Percentiles rank a stretch among this genome's conserved stretches.
Evolutionary conservation across 2,329 filamentous ascomycete genomes (phyloP).

Genomic region (Ophiostoma sp.): DNA sequence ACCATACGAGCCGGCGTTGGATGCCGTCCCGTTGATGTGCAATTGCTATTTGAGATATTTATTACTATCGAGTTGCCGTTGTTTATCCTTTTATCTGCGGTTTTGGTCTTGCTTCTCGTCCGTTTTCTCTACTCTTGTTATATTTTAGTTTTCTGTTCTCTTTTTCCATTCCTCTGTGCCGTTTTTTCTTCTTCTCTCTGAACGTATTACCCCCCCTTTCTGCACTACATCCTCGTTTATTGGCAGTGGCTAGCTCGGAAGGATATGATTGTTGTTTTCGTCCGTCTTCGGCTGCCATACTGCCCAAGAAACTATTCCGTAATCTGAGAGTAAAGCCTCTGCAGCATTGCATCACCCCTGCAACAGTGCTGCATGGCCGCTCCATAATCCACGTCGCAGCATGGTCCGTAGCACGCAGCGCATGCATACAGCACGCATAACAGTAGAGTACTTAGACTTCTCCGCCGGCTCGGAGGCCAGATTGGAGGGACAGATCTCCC

Average conservation of each 20-base stretch:
- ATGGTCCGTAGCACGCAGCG: too few species aligned
- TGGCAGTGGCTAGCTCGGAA: not conserved
- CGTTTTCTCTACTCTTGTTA: not conserved
- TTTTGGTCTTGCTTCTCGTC: not conserved
- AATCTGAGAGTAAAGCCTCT: not conserved
- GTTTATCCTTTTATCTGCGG: not conserved
- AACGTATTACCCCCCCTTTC: not conserved
- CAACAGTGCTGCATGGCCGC: conserved; percentile 6
- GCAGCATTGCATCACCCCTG: not conserved
- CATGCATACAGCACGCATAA: not conserved
- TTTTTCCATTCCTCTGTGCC: not conserved
- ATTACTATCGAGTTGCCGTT: not conserved
- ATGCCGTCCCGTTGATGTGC: conserved; percentile 11
- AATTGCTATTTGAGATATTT: conserved; percentile 8
- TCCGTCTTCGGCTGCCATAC: conserved; percentile 2
- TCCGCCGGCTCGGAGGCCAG: conserved; percentile 4
- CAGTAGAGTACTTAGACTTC: not conserved
- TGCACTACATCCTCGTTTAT: not conserved
- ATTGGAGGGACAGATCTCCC: conserved; percentile 12
- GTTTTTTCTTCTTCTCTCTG: too few species aligned
- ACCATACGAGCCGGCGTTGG: not conserved
- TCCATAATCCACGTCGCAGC: not conserved
- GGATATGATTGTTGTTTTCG: conserved; percentile 4
- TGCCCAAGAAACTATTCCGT: not conserved
- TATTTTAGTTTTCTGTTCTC: conserved; percentile 1